These are phyloP conservation scores for Cladosporium halotolerans DNA, from an alignment of 2,329 filamentous ascomycete species.

Conservation along the genomic window DNA sequence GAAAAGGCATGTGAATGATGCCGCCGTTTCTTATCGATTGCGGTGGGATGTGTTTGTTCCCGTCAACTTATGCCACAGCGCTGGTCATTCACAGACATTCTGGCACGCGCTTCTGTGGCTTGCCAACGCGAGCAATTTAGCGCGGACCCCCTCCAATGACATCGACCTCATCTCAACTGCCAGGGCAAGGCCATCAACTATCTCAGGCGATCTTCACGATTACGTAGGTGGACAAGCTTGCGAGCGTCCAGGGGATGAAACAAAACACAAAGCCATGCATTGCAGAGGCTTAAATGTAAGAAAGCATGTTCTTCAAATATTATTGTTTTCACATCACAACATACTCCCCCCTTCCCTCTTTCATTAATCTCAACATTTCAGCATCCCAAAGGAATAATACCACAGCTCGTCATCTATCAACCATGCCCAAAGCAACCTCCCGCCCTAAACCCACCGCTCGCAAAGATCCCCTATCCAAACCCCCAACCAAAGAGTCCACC, in stretches of 20 bases:
- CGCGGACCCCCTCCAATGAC: neutral
- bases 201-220: constrained; percentile 3
- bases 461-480: neutral
- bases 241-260: neutral
- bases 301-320: neutral
- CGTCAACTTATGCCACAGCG: too few species aligned
- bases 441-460: neutral
- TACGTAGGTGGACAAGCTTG: constrained; percentile 7
- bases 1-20: too few species aligned
- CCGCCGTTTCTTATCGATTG: too few species aligned
- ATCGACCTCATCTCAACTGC: constrained; percentile 5
- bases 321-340: too few species aligned
- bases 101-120: too few species aligned
- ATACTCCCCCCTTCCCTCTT: neutral
- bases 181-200: neutral
- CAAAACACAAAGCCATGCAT: too few species aligned
- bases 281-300: too few species aligned
- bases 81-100: too few species aligned
- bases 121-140: constrained; percentile 2
- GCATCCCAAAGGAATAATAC: neutral
- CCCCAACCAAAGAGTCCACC: neutral
- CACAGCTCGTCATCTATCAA: neutral
- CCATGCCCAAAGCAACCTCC: constrained; percentile 6
- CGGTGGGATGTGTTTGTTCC: too few species aligned
- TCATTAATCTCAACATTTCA: neutral